Conservation (phyloP, 1,284 basidiomycete genomes). For the Stereum hirsutum region DNA sequence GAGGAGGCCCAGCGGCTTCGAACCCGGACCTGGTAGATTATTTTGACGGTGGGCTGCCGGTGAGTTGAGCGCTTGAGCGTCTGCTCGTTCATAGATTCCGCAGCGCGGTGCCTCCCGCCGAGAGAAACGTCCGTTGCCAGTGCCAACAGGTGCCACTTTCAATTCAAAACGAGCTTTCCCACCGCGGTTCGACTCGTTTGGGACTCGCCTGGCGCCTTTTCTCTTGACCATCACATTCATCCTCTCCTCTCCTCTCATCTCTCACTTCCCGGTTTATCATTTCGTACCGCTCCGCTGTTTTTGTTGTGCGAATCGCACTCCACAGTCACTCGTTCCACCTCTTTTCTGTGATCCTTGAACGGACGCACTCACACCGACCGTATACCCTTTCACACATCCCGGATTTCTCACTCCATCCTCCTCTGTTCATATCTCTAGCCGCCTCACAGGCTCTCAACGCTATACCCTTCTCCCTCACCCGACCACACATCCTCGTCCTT, state of each 20-base stretch:
- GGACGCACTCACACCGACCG: constrained; percentile 2
- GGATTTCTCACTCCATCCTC: too few relatives aligned
- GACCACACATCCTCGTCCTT: not conserved
- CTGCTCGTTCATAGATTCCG: not conserved
- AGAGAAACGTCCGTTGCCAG: too few relatives aligned
- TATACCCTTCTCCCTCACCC: constrained; percentile 21
- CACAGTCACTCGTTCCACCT: not conserved
- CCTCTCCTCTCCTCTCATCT: not conserved
- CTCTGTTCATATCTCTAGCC: constrained; percentile 24
- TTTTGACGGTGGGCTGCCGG: constrained; percentile 13
- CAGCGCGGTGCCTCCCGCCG: too few relatives aligned
- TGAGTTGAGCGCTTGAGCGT: constrained; percentile 5
- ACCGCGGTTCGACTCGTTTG: too few relatives aligned
- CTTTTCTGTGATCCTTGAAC: constrained; percentile 1
- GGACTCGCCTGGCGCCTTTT: too few relatives aligned
- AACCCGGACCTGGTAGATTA: constrained; percentile 13
- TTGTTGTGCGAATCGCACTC: too few relatives aligned
- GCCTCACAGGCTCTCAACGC: constrained; percentile 23
- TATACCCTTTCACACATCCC: too few relatives aligned
- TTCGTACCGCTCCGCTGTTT: too few relatives aligned
- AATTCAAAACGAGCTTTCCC: too few relatives aligned
- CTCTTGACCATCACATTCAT: not conserved
- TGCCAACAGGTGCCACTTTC: too few relatives aligned
- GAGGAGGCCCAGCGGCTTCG: not conserved
- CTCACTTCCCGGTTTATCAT: too few relatives aligned